Base-by-base conservation (phyloP, 139 green algal species). In the Chlamydomonas urium region DNA sequence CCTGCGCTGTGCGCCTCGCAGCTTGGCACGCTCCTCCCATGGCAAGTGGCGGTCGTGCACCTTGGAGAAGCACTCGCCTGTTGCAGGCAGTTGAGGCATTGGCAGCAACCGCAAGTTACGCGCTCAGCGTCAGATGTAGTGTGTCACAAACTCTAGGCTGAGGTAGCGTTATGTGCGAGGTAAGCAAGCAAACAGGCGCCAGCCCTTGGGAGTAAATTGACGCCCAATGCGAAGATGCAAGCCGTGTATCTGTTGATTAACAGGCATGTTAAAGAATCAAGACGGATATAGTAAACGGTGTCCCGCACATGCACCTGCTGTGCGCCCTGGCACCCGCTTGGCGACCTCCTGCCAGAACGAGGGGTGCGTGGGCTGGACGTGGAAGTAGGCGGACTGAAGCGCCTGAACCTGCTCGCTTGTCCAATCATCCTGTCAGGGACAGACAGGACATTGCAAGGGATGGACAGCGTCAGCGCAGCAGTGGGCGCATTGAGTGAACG, bases 161-260 rank as follows among this genome's bases (percentile, higher is more conserved):
- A n/a, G n/a, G n/a, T n/a, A n/a, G n/a, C n/a, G n/a, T n/a, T n/a
- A n/a, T n/a, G n/a, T n/a, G n/a, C n/a, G n/a, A n/a, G n/a, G n/a
- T n/a, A n/a, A n/a, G n/a, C n/a, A n/a, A n/a, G n/a, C n/a, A 72
- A 72, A 63, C 82, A 85, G 38, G 85, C 71, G 33, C 68, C n/a
- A 0, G 79, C 76, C 10, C 50, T 77, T 4, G 66, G 79, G 29
- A 88, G 76, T 4, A 56, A 28, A 14, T 47, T 38, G 1, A 79
- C 82, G 56, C 85, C 82, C 65, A 75, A 17, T 53, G 42, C 42
- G 42, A n/a, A 17, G 10, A 17, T 53, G 42, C 17, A 17, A n/a
- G 42, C 14, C 17, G 42, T 53, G 42, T 53, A 17, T 53, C 14
- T 53, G 42, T 10, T 31, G 53, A 17, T 8, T 53, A 17, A n/a